Base-by-base conservation (phyloP, 306 rosid species). In the Vachellia pachyceras region DNA sequence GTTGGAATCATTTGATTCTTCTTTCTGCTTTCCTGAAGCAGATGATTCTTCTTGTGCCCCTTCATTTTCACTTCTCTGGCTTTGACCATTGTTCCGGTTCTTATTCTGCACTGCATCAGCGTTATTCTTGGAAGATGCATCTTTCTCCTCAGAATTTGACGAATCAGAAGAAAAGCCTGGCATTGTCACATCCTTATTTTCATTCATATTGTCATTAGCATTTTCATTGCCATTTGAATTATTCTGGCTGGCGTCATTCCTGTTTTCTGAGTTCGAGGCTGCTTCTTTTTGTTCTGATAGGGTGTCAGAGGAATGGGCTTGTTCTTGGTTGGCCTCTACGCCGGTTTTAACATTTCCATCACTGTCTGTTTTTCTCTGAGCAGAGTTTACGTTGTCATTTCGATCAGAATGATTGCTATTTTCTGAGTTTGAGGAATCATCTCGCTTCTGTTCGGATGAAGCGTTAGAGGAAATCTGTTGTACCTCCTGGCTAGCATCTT, bases 391-490 rank as follows among this genome's bases (percentile, higher is more conserved):
- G 69, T 80, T 79, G 23, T 61, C 88, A 44, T 87, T 87, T 84
- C 82, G 82, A 41, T 58, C 75, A 14, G 84, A 69, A 49, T 68
- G 76, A 2, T 69, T 44, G n/a, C 83, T 85, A 47, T 85, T 83
- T 54, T 84, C 88, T 35, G 87, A 60, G 57, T 73, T 88, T 7
- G 82, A 78, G 63, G 92, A 78, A 41, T 78, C 89, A 22, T 91
- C 84, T 57, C 77, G 89, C 83, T 84, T 91, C 83, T 90, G 84
- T 81, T 82, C 89, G 20, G 90, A 72, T 63, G 95, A 84, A 84
- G 86, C 83, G 78, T 79, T 88, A 37, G 91, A 71, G 68, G 94
- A 85, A 83, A 85, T 85, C 69, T 72, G 89, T 73, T 84, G 86
- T 79, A 73, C 86, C 69, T 87, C 85, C 20, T 83, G 82, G 71